Percentiles rank a stretch among this genome's conserved stretches.
Evolutionary conservation across 2,329 filamentous ascomycete genomes (phyloP).

Genomic region (Cercospora brassicicola): DNA sequence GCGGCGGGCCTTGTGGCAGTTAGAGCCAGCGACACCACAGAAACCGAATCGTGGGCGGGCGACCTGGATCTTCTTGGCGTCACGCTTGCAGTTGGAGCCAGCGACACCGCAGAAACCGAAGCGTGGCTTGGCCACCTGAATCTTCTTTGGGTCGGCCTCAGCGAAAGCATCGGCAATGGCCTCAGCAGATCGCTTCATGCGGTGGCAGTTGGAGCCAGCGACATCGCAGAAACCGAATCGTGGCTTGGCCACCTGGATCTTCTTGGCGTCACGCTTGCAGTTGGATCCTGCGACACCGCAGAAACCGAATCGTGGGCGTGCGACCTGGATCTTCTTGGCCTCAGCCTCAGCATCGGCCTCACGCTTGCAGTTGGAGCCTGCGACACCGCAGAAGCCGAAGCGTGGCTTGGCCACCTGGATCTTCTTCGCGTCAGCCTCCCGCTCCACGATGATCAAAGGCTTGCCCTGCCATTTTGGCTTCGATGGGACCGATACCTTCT

Average conservation of each 20-base stretch:
- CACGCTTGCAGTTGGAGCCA: conserved; percentile 43
- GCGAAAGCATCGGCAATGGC: conserved; percentile 43
- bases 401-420: neutral
- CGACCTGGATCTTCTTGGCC: neutral
- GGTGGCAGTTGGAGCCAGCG: conserved; percentile 28
- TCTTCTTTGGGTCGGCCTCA: conserved; percentile 29
- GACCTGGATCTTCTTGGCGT: conserved; percentile 29
- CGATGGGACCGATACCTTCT: neutral
- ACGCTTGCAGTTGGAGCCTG: neutral
- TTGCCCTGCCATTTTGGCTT: neutral
- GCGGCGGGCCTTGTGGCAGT: conserved; percentile 45
- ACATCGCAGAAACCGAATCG: conserved; percentile 23
- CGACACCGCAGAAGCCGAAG: neutral
- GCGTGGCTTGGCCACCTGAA: conserved; percentile 4
- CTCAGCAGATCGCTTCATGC: conserved; percentile 44
- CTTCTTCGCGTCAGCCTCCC: neutral
- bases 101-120: conserved; percentile 42
- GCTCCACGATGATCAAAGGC: neutral
- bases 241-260: conserved; percentile 24
- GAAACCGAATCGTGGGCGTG: neutral
- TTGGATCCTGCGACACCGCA: neutral
- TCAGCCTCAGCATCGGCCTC: neutral
- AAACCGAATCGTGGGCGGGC: conserved; percentile 7
- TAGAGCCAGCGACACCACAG: conserved; percentile 25
- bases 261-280: neutral